These are phyloP conservation scores for Termitomyces sp. DNA, from an alignment of 768 basidiomycete species.

Conservation along the genomic window DNA sequence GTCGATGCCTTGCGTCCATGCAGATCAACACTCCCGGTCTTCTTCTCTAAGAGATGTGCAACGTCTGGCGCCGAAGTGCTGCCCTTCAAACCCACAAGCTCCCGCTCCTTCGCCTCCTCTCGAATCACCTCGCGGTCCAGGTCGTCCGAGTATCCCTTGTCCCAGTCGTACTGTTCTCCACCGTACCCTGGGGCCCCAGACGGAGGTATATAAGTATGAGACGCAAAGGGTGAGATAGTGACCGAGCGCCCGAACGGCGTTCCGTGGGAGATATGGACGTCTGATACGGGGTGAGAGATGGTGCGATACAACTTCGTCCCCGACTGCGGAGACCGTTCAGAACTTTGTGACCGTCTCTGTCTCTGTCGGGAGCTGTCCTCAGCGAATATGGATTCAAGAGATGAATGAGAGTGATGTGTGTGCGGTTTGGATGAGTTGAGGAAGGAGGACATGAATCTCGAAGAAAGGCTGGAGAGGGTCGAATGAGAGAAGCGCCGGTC, in stretches of 20 bases:
- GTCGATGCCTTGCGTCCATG: slow-evolving; percentile 54
- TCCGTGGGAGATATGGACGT: slow-evolving; percentile 29
- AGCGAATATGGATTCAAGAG: slow-evolving; percentile 16
- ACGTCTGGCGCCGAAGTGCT: slow-evolving; percentile 19
- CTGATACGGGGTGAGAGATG: slow-evolving; percentile 7
- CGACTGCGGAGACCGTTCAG: slow-evolving; percentile 4
- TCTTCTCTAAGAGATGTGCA: slow-evolving; percentile 45
- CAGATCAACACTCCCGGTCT: slow-evolving; percentile 40
- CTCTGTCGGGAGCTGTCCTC: neutral
- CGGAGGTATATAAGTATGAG: slow-evolving; percentile 31
- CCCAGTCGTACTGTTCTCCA: slow-evolving; percentile 61
- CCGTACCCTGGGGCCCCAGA: slow-evolving; percentile 75
- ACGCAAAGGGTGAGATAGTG: slow-evolving; percentile 36
- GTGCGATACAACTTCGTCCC: neutral
- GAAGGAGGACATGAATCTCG: slow-evolving; percentile 48
- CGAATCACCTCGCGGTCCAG: slow-evolving; percentile 32
- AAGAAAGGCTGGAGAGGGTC: slow-evolving; percentile 39
- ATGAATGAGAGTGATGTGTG: slow-evolving; percentile 1
- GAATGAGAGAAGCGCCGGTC: slow-evolving; percentile 24
- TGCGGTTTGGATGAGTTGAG: slow-evolving; percentile 13
- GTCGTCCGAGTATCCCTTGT: slow-evolving; percentile 54
- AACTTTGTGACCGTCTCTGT: slow-evolving; percentile 3
- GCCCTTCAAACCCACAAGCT: slow-evolving; percentile 15
- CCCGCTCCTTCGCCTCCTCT: slow-evolving; percentile 13
- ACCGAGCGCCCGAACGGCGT: slow-evolving; percentile 43